phyloP scores from a whole-genome alignment of 192 early-diverging fungal species.

The Coemansia sp. region DNA sequence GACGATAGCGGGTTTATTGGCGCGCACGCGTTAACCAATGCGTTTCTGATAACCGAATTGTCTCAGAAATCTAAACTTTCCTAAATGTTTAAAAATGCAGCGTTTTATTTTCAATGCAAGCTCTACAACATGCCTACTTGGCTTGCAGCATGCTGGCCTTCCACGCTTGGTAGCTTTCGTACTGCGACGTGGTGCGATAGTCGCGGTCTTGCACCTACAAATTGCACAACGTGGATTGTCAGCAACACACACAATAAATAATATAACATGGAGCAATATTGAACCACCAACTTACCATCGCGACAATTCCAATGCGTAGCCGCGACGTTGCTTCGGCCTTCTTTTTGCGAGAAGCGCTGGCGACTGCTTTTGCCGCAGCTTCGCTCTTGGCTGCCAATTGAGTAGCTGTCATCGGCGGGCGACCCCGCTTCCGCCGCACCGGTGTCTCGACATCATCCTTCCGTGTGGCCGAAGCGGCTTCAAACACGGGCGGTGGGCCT shows the following conservation, averaged over 20 bases:
- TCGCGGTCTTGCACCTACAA: slow-evolving; percentile 29
- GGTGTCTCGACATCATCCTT: background rate
- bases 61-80: background rate
- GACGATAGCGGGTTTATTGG: slow-evolving; percentile 7
- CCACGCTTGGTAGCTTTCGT: slow-evolving; percentile 37
- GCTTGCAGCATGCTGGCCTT: slow-evolving; percentile 10
- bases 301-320: slow-evolving; percentile 40
- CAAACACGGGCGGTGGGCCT: slow-evolving; percentile 1
- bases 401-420: slow-evolving; percentile 9
- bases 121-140: background rate
- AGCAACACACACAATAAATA: background rate
- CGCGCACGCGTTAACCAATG: slow-evolving; percentile 33
- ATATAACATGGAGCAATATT: background rate
- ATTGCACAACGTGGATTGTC: background rate
- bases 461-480: background rate
- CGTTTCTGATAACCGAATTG: slow-evolving; percentile 26
- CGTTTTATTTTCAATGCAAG: too few relatives aligned
- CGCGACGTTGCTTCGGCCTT: slow-evolving; percentile 5
- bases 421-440: slow-evolving; percentile 9
- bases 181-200: slow-evolving; percentile 23
- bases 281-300: slow-evolving; percentile 19
- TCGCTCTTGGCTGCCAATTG: slow-evolving; percentile 3
- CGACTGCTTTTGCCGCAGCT: background rate
- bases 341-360: slow-evolving; percentile 4
- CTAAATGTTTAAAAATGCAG: background rate